phyloP scores from a whole-genome alignment of 1,139 yeast species.

The Torulaspora globosa region DNA sequence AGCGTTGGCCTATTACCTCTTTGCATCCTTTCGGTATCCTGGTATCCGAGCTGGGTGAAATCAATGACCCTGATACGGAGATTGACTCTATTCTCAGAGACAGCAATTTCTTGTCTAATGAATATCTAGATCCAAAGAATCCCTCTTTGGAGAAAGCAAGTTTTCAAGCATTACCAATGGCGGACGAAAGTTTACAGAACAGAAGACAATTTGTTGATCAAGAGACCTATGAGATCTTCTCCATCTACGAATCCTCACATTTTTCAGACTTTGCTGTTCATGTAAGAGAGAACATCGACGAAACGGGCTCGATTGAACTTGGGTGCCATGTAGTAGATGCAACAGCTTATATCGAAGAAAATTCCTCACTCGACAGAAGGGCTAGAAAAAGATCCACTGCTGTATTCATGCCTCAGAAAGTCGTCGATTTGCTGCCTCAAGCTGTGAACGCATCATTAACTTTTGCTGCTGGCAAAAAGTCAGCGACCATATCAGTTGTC shows the following conservation, averaged over 20 bases:
- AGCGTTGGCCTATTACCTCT: conserved; percentile 98
- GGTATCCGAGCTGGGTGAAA: conserved; percentile 78
- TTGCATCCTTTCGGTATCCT: conserved; percentile 96
- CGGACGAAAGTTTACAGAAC: conserved; percentile 38
- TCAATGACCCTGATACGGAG: conserved; percentile 74
- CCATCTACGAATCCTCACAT: conserved; percentile 58
- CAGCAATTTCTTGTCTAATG: conserved; percentile 86
- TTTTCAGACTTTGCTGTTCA: conserved; percentile 75
- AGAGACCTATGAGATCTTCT: conserved; percentile 48
- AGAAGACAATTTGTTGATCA: conserved; percentile 62
- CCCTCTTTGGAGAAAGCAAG: conserved; percentile 33
- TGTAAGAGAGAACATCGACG: conserved; percentile 49
- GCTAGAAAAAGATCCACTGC: conserved; percentile 88
- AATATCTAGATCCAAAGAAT: conserved; percentile 56
- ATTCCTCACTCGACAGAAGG: conserved; percentile 78
- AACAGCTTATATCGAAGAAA: conserved; percentile 63
- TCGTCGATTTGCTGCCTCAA: conserved; percentile 64
- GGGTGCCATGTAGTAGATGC: conserved; percentile 74
- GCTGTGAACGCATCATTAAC: conserved; percentile 58
- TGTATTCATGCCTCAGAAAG: conserved; percentile 83
- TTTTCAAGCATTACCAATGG: conserved; percentile 28
- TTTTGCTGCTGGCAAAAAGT: conserved; percentile 56
- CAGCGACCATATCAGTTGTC: conserved; percentile 73
- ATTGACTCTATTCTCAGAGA: conserved; percentile 88
- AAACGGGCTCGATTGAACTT: conserved; percentile 56